Base-by-base conservation (phyloP, 2,329 filamentous ascomycete species). In the Pseudomassariella vexata region DNA sequence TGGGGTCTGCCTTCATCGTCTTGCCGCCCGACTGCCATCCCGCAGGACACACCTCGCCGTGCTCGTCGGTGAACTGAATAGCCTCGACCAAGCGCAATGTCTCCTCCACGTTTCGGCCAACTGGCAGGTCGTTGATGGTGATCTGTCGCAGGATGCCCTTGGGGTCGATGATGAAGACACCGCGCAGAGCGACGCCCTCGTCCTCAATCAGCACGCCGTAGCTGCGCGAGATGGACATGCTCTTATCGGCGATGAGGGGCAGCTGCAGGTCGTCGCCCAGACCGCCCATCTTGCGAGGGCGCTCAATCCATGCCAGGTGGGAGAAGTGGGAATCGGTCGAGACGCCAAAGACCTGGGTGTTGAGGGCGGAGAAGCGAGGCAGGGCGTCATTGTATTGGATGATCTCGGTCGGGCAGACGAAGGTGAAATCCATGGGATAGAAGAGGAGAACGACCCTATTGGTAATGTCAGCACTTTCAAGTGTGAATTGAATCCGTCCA, bases 51-150 rank as follows among this genome's bases (percentile, higher is more conserved):
- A 86, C 73, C 54, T 85, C 79, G 59, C 87, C 88, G 68, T 84
- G 85, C 46, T 86, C 83, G 45, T 89, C 83, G 9, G 84, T 84
- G 65, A 90, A 85, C 59, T 89, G 85, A 57, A 88, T 88, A 5
- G 82, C 81, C 44, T 82, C 70, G 37, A 80, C 73, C 1, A 82
- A 80, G 22, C 77, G 73, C 45, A 79, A 64, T 2, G 73, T 71
- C 60, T 82, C 77, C 50, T 79, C 73, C 34, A 81, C 77, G 44
- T 71, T 68, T 44, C 77, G 73, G 38, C 77, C 76, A 41, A 81
- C 75, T 39, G 76, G 73, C 19, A 79, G 65, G 47, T 81, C 76
- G 58, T 80, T 80, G 62, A 80, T 63, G 40, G 76, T 79, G 54
- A 80, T 76, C 65, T 76, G 73, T 41, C 76, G 60, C 17, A 81